Percentiles rank a stretch among this genome's conserved stretches.
Evolutionary conservation across 2,329 filamentous ascomycete genomes (phyloP).

Genomic region (Davidsoniella virescens): DNA sequence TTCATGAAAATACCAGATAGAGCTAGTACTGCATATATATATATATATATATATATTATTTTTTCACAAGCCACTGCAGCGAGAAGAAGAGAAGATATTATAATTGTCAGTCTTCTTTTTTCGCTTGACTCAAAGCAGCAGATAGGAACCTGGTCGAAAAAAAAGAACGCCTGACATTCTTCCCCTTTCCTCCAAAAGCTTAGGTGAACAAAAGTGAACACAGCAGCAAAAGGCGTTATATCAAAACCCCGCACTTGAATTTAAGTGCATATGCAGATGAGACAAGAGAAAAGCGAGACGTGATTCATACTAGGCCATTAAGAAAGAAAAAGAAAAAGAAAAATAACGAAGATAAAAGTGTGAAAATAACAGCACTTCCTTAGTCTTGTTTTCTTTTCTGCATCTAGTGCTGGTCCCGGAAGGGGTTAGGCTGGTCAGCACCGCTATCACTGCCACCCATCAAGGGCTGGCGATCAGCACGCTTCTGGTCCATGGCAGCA

Average conservation of each 20-base stretch:
- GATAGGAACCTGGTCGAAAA: too few relatives aligned
- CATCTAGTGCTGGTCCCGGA: slow-evolving; percentile 20
- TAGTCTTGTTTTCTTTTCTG: slow-evolving; percentile 7
- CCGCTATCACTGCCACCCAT: slow-evolving; percentile 17
- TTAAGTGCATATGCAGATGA: neutral
- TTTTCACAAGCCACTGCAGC: too few relatives aligned
- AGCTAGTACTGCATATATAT: too few relatives aligned
- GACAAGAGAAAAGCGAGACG: neutral
- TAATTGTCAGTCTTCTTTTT: neutral
- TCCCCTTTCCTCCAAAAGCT: too few relatives aligned
- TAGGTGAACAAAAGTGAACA: too few relatives aligned
- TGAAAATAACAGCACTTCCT: neutral
- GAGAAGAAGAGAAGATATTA: too few relatives aligned
- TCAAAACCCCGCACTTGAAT: neutral
- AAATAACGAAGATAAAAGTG: neutral
- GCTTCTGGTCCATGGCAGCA: slow-evolving; percentile 25
- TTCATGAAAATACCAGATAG: neutral
- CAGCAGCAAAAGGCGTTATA: too few relatives aligned
- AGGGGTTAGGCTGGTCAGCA: slow-evolving; percentile 19
- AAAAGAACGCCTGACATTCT: too few relatives aligned
- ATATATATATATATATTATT: too few relatives aligned
- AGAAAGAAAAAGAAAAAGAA: neutral
- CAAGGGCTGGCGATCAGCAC: slow-evolving; percentile 22
- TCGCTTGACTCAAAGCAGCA: neutral
- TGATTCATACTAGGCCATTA: neutral